These are phyloP conservation scores for Curvularia eragrostidis DNA, from an alignment of 2,329 filamentous ascomycete species.

Conservation along the genomic window DNA sequence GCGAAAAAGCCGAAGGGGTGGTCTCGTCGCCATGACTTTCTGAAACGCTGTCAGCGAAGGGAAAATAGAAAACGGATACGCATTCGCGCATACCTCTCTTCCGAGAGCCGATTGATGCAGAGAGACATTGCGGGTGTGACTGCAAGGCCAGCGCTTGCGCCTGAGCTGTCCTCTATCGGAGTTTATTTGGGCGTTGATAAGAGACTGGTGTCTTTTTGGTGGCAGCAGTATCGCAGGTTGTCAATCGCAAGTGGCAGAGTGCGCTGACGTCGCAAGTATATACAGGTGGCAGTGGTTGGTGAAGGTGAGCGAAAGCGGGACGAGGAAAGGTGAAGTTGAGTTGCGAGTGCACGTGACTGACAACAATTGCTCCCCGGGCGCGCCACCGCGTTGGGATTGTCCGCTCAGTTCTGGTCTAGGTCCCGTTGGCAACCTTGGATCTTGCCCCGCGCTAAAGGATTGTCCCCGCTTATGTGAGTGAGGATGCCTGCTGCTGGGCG, in stretches of 20 bases:
- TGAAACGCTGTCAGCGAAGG: slow-evolving; percentile 47
- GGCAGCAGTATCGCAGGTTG: not conserved
- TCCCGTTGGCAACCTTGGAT: slow-evolving; percentile 12
- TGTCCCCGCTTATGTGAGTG: slow-evolving; percentile 28
- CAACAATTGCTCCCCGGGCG: slow-evolving; percentile 19
- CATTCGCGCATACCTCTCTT: slow-evolving; percentile 44
- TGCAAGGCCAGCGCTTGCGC: slow-evolving; percentile 15
- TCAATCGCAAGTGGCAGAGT: not conserved
- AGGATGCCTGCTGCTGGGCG: slow-evolving; percentile 6
- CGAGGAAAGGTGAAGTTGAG: slow-evolving; percentile 24
- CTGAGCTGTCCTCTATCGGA: not conserved
- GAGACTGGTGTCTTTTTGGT: slow-evolving; percentile 1
- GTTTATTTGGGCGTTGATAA: not conserved
- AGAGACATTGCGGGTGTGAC: slow-evolving; percentile 70
- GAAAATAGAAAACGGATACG: not conserved
- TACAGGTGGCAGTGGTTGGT: slow-evolving; percentile 7
- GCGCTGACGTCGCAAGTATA: slow-evolving; percentile 12
- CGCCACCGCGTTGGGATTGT: slow-evolving; percentile 15
- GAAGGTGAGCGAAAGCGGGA: slow-evolving; percentile 22
- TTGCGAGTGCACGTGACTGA: slow-evolving; percentile 31
- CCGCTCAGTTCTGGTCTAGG: slow-evolving; percentile 14
- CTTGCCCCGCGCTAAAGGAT: slow-evolving; percentile 28
- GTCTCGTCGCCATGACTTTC: slow-evolving; percentile 95
- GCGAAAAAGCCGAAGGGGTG: slow-evolving; percentile 98
- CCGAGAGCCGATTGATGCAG: slow-evolving; percentile 73